Conservation (phyloP, 176 grass and related monocot genomes). For the Triticum turgidum region DNA sequence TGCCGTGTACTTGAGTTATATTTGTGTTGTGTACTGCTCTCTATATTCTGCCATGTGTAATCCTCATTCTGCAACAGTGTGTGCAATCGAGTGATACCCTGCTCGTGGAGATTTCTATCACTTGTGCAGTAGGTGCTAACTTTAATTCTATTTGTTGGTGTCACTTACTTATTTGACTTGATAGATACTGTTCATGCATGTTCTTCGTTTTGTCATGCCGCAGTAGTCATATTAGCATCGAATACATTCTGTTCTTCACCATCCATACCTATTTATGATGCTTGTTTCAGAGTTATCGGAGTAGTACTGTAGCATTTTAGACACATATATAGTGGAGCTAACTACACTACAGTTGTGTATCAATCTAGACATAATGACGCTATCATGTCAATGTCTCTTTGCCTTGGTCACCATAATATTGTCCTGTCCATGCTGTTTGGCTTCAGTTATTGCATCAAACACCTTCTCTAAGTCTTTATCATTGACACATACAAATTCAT, state of each 20-base stretch:
- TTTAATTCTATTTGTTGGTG: no score
- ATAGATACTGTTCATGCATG: not conserved
- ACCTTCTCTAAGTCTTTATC: not conserved
- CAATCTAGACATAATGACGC: not conserved
- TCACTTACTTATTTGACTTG: no score
- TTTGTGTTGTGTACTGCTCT: no score
- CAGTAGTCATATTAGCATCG: not conserved
- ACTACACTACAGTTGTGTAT: not conserved
- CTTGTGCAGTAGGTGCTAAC: no score
- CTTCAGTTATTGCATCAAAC: not conserved
- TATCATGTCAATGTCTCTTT: not conserved
- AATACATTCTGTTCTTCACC: not conserved
- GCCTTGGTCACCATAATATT: not conserved
- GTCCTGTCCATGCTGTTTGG: not conserved
- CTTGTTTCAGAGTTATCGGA: not conserved
- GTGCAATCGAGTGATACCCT: no score
- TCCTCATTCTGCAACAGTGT: no score
- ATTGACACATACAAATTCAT: no score
- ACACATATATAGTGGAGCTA: no score
- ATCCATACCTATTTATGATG: not conserved
- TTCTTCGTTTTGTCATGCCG: not conserved
- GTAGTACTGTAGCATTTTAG: not conserved
- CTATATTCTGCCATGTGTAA: no score
- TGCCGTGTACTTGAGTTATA: no score
- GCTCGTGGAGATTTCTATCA: no score